Evolutionary conservation across 2,329 filamentous ascomycete species (phyloP).

Genomic region (Trichoderma harzianum): DNA sequence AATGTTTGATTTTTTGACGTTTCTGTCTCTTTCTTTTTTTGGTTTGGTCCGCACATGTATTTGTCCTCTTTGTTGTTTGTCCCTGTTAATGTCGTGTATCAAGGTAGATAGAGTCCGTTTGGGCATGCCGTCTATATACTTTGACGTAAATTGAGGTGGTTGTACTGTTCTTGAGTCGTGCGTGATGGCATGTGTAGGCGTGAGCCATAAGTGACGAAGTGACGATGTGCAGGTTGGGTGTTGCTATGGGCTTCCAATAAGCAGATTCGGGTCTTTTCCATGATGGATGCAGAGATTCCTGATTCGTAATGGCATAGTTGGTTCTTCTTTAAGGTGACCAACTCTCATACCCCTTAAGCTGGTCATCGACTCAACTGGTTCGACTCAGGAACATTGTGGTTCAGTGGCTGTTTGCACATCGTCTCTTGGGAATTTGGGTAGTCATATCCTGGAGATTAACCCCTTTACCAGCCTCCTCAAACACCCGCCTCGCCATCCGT

Average conservation of each 20-base stretch:
- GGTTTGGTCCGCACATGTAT: not conserved
- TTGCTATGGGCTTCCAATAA: not conserved
- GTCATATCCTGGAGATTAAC: not conserved
- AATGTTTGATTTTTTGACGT: constrained; percentile 16
- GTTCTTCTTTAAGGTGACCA: not conserved
- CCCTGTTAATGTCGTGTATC: not conserved
- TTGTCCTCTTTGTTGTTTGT: not conserved
- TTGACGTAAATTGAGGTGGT: not conserved
- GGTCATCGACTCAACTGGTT: not conserved
- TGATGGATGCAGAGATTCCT: not conserved
- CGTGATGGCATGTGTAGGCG: too few relatives aligned
- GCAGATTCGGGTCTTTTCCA: not conserved
- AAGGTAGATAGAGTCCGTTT: constrained; percentile 5
- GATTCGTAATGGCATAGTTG: accelerated
- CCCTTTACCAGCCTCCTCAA: not conserved
- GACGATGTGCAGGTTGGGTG: not conserved
- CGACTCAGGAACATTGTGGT: not conserved
- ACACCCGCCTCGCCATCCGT: constrained; percentile 24
- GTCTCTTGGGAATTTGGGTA: not conserved
- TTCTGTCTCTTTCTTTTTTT: not conserved
- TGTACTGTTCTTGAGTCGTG: not conserved
- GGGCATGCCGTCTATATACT: constrained; percentile 1
- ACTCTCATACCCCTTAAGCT: not conserved
- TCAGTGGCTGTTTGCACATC: not conserved
- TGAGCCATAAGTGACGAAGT: too few relatives aligned